Conservation (phyloP, 352 stramenopile genomes). For the Phytophthora tubulina region DNA sequence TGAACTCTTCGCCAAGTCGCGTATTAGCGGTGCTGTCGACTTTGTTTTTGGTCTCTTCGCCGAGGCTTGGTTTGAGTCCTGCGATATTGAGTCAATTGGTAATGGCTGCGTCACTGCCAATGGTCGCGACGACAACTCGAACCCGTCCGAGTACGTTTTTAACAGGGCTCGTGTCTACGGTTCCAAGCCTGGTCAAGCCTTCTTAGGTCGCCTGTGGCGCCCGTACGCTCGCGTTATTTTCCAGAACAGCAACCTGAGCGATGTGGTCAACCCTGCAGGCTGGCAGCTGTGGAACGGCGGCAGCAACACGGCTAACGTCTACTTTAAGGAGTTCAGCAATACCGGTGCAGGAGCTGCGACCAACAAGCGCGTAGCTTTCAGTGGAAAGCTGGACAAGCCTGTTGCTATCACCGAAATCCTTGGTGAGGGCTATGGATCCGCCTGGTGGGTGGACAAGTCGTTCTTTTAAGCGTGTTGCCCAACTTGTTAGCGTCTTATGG, state of each 20-base stretch:
- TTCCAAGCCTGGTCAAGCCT: constrained; percentile 2
- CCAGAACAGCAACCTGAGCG: constrained; percentile 27
- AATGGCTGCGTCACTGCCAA: constrained; percentile 19
- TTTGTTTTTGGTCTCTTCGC: no score
- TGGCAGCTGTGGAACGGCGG: constrained; percentile 22
- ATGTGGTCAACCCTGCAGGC: constrained; percentile 22
- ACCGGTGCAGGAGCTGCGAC: constrained; percentile 11
- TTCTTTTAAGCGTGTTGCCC: constrained; percentile 14
- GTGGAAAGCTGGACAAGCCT: constrained; percentile 2
- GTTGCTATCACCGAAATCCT: constrained; percentile 29
- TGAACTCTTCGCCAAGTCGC: constrained; percentile 15
- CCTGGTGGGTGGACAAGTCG: constrained; percentile 27
- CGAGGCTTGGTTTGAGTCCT: no score
- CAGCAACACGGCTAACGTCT: constrained; percentile 23
- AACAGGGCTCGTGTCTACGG: constrained; percentile 26
- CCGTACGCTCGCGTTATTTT: constrained; percentile 30
- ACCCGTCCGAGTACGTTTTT: constrained; percentile 30
- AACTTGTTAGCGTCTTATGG: no score
- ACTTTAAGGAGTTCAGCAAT: constrained; percentile 31
- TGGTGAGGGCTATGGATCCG: constrained; percentile 15
- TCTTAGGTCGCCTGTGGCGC: constrained; percentile 21
- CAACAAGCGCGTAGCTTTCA: constrained; percentile 22
- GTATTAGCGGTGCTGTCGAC: no score
- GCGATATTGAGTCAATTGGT: neutral
- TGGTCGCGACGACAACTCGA: constrained; percentile 18